These are phyloP conservation scores for Arthrobotrys pseudoclavata DNA, from an alignment of 2,329 filamentous ascomycete species.

Conservation along the genomic window DNA sequence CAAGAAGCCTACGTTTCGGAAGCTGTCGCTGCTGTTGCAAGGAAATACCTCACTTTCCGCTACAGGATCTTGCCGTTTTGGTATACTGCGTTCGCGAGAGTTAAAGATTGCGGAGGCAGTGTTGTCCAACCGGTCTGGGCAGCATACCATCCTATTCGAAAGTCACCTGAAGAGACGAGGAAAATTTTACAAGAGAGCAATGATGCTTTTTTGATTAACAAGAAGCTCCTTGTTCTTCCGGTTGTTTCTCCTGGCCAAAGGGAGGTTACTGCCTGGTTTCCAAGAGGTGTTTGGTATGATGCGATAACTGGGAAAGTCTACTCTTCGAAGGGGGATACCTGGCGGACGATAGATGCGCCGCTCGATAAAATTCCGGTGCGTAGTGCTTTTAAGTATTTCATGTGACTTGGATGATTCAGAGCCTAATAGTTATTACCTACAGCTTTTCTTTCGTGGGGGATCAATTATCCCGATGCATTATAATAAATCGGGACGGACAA, in stretches of 20 bases:
- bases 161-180: constrained; percentile 8
- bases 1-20: constrained; percentile 46
- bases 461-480: constrained; percentile 48
- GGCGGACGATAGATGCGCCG: constrained; percentile 32
- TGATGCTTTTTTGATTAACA: constrained; percentile 40
- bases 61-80: constrained; percentile 57
- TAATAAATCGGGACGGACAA: constrained; percentile 44
- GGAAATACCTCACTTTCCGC: constrained; percentile 43
- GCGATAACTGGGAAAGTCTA: constrained; percentile 17
- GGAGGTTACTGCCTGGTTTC: constrained; percentile 47
- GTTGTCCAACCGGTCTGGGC: constrained; percentile 58
- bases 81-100: constrained; percentile 49
- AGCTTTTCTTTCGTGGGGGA: constrained; percentile 42
- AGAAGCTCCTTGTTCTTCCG: constrained; percentile 38
- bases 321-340: constrained; percentile 10
- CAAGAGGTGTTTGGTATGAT: constrained; percentile 51
- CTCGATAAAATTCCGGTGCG: constrained; percentile 48
- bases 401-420: neutral
- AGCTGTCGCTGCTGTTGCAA: constrained; percentile 29
- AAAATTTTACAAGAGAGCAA: constrained; percentile 41
- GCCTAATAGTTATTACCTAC: neutral
- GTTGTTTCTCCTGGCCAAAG: constrained; percentile 24
- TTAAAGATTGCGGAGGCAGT: constrained; percentile 21
- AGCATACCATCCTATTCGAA: constrained; percentile 8
- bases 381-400: neutral